These are phyloP conservation scores for Medicago lupulina DNA, from an alignment of 306 rosid genomes.

Conservation along the genomic window DNA sequence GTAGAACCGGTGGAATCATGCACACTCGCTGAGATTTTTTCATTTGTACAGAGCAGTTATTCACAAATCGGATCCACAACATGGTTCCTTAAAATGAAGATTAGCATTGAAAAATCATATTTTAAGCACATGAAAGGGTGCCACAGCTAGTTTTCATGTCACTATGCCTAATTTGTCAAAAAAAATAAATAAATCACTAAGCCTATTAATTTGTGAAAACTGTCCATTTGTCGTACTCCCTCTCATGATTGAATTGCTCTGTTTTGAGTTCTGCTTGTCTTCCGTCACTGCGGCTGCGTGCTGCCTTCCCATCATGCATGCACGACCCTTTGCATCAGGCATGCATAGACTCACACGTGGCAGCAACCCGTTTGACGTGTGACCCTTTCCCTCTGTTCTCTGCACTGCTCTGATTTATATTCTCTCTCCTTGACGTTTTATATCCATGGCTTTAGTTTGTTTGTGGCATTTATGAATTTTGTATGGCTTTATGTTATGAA, in stretches of 20 bases:
- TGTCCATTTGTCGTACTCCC: background rate
- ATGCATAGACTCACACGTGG: too few relatives aligned
- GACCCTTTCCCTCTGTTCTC: background rate
- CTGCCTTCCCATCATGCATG: too few relatives aligned
- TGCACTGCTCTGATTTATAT: background rate
- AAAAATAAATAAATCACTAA: too few relatives aligned
- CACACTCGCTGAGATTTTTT: background rate
- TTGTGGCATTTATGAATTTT: background rate
- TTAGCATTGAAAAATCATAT: background rate
- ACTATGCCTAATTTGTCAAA: background rate
- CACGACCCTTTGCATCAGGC: too few relatives aligned
- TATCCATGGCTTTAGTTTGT: background rate
- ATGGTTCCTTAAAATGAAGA: background rate
- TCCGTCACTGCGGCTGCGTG: background rate
- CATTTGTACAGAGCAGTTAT: background rate
- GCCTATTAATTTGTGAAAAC: background rate
- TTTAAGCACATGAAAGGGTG: background rate
- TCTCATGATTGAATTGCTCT: background rate
- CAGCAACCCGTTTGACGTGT: background rate
- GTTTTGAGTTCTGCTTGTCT: background rate
- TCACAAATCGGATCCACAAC: background rate
- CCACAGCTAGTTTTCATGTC: background rate
- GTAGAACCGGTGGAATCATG: background rate
- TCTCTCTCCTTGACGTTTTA: background rate
- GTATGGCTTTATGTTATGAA: background rate